phyloP scores from a whole-genome alignment of 345 rosid species.

The Populus euphratica region DNA sequence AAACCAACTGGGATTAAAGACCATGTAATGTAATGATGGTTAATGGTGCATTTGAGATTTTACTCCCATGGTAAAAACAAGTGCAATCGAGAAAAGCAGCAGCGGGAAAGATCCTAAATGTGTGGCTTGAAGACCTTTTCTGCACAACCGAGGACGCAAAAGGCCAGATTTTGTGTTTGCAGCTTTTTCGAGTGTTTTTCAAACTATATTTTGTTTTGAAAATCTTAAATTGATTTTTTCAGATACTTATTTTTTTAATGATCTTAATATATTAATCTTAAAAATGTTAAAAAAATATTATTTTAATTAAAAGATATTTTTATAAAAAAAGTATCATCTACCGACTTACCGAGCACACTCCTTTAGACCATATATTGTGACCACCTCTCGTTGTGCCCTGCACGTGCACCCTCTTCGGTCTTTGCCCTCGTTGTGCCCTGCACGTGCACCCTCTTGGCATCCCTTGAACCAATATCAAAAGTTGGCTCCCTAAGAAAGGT shows the following conservation, averaged over 20 bases:
- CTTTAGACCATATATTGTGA: constrained; percentile 9
- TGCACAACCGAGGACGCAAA: constrained; percentile 9
- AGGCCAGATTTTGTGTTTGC: too few relatives aligned
- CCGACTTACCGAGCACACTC: too few relatives aligned
- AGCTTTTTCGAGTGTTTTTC: too few relatives aligned
- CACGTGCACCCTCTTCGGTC: constrained; percentile 23
- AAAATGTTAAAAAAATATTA: too few relatives aligned
- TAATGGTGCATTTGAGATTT: background rate
- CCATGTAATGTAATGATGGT: background rate
- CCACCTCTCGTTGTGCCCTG: constrained; percentile 18
- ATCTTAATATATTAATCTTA: too few relatives aligned
- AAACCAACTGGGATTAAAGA: too few relatives aligned
- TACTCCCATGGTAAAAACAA: background rate
- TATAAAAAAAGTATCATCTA: too few relatives aligned
- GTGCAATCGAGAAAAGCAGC: background rate
- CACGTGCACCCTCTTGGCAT: constrained; percentile 23
- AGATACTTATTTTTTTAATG: too few relatives aligned
- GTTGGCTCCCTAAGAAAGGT: constrained; percentile 10
- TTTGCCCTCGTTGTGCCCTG: constrained; percentile 17
- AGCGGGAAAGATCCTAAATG: too few relatives aligned
- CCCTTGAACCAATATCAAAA: constrained; percentile 7
- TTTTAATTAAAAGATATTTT: too few relatives aligned
- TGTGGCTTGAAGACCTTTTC: background rate
- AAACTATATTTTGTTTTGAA: too few relatives aligned
- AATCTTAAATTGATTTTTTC: too few relatives aligned